Percentiles rank a stretch among this genome's conserved stretches.
These are phyloP conservation scores for Angophora floribunda DNA, from an alignment of 345 rosid species.

Conservation along the genomic window DNA sequence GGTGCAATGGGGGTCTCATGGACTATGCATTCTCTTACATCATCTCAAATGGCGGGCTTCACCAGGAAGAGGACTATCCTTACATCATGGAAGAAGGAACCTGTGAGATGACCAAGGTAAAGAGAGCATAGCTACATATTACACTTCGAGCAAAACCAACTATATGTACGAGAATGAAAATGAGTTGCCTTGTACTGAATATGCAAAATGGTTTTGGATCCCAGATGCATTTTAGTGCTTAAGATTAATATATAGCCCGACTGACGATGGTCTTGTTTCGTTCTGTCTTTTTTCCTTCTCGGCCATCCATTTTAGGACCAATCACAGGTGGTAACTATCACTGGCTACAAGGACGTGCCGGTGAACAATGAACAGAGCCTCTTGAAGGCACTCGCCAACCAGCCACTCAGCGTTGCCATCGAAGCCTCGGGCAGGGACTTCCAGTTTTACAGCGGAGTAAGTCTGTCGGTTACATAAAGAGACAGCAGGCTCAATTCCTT, in stretches of 20 bases:
- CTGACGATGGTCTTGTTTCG: not conserved
- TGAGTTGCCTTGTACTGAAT: not conserved
- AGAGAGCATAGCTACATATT: not conserved
- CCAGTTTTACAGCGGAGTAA: conserved; percentile 56
- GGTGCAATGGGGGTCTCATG: conserved; percentile 61
- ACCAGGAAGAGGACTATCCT: conserved; percentile 57
- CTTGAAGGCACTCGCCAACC: conserved; percentile 45
- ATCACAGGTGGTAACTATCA: conserved; percentile 26
- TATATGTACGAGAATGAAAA: not conserved
- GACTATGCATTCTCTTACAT: conserved; percentile 47
- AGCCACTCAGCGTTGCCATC: conserved; percentile 47
- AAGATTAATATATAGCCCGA: not conserved
- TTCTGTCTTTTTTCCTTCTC: not conserved
- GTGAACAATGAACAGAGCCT: conserved; percentile 32
- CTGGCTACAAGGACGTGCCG: conserved; percentile 46
- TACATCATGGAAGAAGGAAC: conserved; percentile 60
- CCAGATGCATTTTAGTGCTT: not conserved
- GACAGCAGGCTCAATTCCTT: not conserved
- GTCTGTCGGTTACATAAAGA: not conserved
- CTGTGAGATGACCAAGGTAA: conserved; percentile 34
- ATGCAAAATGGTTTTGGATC: not conserved
- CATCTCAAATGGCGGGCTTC: conserved; percentile 38
- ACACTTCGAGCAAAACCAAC: not conserved
- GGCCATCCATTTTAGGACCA: conserved; percentile 15
- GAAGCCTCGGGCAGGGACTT: conserved; percentile 55